phyloP scores from a whole-genome alignment of 2,329 filamentous ascomycete genomes.

The Penicillium expansum region DNA sequence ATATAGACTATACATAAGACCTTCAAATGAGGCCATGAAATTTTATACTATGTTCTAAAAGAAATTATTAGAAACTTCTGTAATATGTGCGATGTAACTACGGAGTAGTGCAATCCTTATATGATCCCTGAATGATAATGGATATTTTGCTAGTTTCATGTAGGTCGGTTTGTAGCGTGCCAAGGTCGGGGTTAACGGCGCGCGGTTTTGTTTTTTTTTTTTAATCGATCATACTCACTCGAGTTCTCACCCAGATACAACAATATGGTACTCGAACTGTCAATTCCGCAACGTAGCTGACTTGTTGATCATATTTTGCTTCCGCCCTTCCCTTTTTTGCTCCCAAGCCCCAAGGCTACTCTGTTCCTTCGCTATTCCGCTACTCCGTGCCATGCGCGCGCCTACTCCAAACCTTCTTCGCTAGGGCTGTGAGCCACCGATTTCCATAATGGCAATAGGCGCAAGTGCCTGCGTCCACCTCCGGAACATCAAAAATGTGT shows the following conservation, averaged over 20 bases:
- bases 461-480: constrained; percentile 6
- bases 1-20: constrained; percentile 18
- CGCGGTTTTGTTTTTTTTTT: neutral
- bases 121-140: neutral
- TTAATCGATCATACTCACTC: neutral
- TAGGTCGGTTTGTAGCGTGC: neutral
- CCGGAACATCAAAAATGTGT: constrained; percentile 3
- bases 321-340: neutral
- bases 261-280: neutral
- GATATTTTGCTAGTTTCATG: neutral
- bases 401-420: neutral
- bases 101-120: neutral
- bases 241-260: neutral
- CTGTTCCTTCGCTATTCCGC: neutral
- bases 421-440: neutral
- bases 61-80: neutral
- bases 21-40: constrained; percentile 7
- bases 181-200: neutral
- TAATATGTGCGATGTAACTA: neutral
- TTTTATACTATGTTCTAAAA: neutral
- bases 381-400: neutral
- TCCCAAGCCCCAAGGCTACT: neutral
- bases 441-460: constrained; percentile 14
- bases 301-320: neutral
- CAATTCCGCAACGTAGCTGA: neutral